Evolutionary conservation across 495 filamentous ascomycete species (phyloP).

Genomic region (Xylaria longipes): DNA sequence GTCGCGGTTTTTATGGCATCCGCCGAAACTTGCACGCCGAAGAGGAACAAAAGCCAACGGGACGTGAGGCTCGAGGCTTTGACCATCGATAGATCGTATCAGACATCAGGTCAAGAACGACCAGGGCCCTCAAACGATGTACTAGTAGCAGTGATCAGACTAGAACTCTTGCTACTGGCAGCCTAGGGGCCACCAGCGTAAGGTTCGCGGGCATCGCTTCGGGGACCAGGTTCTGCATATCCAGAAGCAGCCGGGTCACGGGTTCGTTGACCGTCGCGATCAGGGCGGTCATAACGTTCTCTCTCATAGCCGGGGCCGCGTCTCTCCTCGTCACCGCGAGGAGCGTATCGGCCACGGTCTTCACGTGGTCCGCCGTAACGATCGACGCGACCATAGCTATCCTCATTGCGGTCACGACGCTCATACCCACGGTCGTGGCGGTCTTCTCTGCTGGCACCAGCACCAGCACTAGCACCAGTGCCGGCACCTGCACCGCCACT

Average conservation of each 20-base stretch:
- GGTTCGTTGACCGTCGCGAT: slow-evolving; percentile 52
- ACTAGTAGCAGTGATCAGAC: slow-evolving; percentile 26
- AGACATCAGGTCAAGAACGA: slow-evolving; percentile 17
- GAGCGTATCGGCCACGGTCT: slow-evolving; percentile 49
- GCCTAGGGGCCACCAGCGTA: slow-evolving; percentile 55
- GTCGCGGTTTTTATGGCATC: slow-evolving; percentile 39
- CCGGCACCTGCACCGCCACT: slow-evolving; percentile 23
- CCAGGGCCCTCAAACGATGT: slow-evolving; percentile 30
- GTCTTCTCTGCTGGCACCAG: slow-evolving; percentile 33
- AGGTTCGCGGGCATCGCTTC: slow-evolving; percentile 66
- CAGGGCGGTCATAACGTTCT: slow-evolving; percentile 61
- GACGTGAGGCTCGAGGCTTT: slow-evolving; percentile 25
- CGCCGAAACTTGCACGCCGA: slow-evolving; percentile 37
- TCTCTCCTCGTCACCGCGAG: slow-evolving; percentile 54
- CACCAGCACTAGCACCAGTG: background rate
- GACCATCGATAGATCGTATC: slow-evolving; percentile 26
- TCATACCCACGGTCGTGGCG: slow-evolving; percentile 63
- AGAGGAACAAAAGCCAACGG: slow-evolving; percentile 33
- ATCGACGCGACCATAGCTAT: slow-evolving; percentile 65
- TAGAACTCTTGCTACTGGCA: background rate
- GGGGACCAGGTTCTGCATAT: slow-evolving; percentile 65
- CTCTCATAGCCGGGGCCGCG: slow-evolving; percentile 61
- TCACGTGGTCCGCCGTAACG: slow-evolving; percentile 51
- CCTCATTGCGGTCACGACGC: slow-evolving; percentile 55
- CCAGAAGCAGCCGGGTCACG: slow-evolving; percentile 58